phyloP scores from a whole-genome alignment of 208 protist species.

The Chromosphaera perkinsii region DNA sequence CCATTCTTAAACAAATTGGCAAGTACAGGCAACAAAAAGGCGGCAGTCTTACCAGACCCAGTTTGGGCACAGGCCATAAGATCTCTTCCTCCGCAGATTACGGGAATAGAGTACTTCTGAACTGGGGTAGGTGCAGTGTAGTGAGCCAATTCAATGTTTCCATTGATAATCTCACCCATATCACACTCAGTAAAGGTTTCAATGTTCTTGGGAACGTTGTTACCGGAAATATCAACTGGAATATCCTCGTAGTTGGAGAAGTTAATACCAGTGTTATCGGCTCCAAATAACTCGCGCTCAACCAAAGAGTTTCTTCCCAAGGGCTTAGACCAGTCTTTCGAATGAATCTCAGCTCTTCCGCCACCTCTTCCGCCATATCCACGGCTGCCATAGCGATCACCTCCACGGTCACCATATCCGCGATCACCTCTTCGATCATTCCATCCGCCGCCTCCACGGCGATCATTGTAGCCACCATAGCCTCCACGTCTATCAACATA shows the following conservation, averaged over 20 bases:
- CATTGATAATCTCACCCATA: constrained; percentile 71
- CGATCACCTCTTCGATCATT: constrained; percentile 1
- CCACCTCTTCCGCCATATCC: background rate
- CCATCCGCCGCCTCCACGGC: too few species aligned
- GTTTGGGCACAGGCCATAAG: constrained; percentile 98
- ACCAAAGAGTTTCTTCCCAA: constrained; percentile 2
- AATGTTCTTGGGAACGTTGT: constrained; percentile 46
- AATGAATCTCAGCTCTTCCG: background rate
- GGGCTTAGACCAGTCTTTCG: background rate
- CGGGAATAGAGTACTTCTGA: constrained; percentile 93
- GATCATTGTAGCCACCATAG: too few species aligned
- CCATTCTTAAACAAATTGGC: constrained; percentile 67
- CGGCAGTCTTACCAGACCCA: constrained; percentile 96
- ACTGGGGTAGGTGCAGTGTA: constrained; percentile 96
- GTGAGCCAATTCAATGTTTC: constrained; percentile 83
- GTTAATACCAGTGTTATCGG: constrained; percentile 64
- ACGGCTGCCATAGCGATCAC: background rate
- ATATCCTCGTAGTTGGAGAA: constrained; percentile 86
- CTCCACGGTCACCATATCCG: background rate
- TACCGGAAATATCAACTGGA: constrained; percentile 68
- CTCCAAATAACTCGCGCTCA: constrained; percentile 31
- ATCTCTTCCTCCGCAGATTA: constrained; percentile 79
- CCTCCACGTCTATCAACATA: too few species aligned
- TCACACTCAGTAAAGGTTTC: constrained; percentile 67
- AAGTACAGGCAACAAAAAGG: constrained; percentile 94